Evolutionary conservation across 139 green algal genomes (phyloP).

Genomic region (Coccomyxa sp.): DNA sequence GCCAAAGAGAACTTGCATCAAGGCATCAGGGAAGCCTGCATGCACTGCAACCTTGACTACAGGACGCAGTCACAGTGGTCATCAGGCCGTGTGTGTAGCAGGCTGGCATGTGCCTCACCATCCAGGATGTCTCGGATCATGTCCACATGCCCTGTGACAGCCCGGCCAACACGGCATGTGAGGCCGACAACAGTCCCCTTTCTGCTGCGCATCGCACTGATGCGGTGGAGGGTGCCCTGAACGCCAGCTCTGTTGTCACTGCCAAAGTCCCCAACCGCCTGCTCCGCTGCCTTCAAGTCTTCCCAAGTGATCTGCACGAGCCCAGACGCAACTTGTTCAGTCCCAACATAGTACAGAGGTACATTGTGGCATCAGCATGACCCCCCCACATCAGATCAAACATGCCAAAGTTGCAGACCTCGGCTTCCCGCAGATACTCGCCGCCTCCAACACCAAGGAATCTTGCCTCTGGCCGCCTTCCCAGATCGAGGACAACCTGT

Average conservation of each 20-base stretch:
- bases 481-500: slow-evolving; percentile 59
- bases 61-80: neutral
- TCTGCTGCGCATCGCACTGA: slow-evolving; percentile 83
- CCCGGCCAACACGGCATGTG: slow-evolving; percentile 92
- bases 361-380: neutral
- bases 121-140: slow-evolving; percentile 92
- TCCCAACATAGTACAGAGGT: neutral
- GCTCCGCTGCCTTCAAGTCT: slow-evolving; percentile 51
- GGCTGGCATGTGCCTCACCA: no score
- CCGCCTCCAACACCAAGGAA: slow-evolving; percentile 57
- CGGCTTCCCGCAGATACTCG: slow-evolving; percentile 59
- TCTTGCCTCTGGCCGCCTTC: slow-evolving; percentile 55
- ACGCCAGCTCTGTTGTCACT: slow-evolving; percentile 81
- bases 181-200: slow-evolving; percentile 83
- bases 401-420: slow-evolving; percentile 23
- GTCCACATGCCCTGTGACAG: slow-evolving; percentile 87
- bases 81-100: neutral
- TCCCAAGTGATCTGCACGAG: slow-evolving; percentile 41
- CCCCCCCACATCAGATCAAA: neutral
- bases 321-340: neutral
- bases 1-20: neutral
- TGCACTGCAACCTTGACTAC: neutral
- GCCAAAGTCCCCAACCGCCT: slow-evolving; percentile 74
- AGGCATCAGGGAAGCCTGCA: no score
- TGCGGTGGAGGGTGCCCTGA: slow-evolving; percentile 74